phyloP scores from a whole-genome alignment of 2,329 filamentous ascomycete genomes.

The Clonostachys chloroleuca region DNA sequence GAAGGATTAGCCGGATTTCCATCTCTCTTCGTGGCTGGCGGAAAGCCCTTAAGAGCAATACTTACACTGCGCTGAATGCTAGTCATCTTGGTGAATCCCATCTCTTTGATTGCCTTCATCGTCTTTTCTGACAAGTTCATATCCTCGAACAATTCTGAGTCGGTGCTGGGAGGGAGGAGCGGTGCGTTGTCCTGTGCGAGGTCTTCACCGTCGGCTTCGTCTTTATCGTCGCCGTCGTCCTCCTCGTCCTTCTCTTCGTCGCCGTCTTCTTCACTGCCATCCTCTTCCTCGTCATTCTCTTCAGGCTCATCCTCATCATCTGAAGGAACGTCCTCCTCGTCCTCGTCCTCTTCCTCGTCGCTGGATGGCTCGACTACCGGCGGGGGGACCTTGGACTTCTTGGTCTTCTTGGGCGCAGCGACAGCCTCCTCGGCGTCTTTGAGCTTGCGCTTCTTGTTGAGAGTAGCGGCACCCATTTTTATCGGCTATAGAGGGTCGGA shows the following conservation, averaged over 20 bases:
- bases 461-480: conserved; percentile 22
- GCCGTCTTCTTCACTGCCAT: conserved; percentile 8
- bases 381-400: conserved; percentile 34
- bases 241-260: conserved; percentile 14
- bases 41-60: neutral
- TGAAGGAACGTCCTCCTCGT: conserved; percentile 15
- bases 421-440: conserved; percentile 23
- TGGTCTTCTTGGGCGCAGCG: conserved; percentile 25
- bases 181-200: conserved; percentile 31
- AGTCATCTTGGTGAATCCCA: conserved; percentile 95
- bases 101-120: conserved; percentile 79
- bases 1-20: neutral
- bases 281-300: conserved; percentile 16
- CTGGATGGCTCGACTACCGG: conserved; percentile 14
- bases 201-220: conserved; percentile 22
- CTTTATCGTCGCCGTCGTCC: conserved; percentile 15
- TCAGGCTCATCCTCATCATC: conserved; percentile 15
- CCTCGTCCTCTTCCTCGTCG: conserved; percentile 17
- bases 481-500: conserved; percentile 4
- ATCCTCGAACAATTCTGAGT: conserved; percentile 71
- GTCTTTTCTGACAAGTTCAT: conserved; percentile 85
- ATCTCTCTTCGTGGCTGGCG: neutral
- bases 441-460: conserved; percentile 39
- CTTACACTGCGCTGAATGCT: conserved; percentile 73
- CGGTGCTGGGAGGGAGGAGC: conserved; percentile 51